Percentiles rank a stretch among this genome's conserved stretches.
These are phyloP conservation scores for Zychaea mexicana DNA, from an alignment of 371 early-diverging fungal species.

Conservation along the genomic window DNA sequence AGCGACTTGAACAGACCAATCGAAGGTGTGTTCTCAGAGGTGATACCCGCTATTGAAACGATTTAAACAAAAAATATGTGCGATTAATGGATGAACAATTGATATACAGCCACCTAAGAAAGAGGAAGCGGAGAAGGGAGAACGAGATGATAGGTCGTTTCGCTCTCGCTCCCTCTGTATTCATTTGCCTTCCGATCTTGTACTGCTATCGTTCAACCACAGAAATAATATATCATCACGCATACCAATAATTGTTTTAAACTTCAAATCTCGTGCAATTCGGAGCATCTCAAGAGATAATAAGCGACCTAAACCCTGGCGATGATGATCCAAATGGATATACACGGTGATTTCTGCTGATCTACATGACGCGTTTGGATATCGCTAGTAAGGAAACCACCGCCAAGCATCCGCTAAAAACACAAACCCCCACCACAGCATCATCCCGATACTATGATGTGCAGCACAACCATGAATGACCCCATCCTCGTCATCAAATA, in stretches of 20 bases:
- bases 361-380: too few relatives aligned
- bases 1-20: conserved; percentile 32
- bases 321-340: conserved; percentile 41
- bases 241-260: conserved; percentile 7
- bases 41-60: conserved; percentile 33
- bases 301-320: conserved; percentile 39
- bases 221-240: too few relatives aligned
- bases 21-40: conserved; percentile 44
- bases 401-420: too few relatives aligned
- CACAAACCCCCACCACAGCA: too few relatives aligned
- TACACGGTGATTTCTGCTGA: conserved; percentile 49
- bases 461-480: neutral
- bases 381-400: too few relatives aligned
- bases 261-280: conserved; percentile 32
- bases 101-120: too few relatives aligned
- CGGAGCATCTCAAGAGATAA: conserved; percentile 37
- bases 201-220: too few relatives aligned
- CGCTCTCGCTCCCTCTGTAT: too few relatives aligned
- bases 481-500: neutral
- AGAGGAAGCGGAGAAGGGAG: too few relatives aligned
- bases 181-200: too few relatives aligned
- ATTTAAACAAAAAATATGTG: neutral
- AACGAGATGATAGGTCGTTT: neutral
- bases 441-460: too few relatives aligned
- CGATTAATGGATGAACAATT: neutral